These are phyloP conservation scores for Aureobasidium sp. DNA, from an alignment of 2,329 filamentous ascomycete species.

Conservation along the genomic window DNA sequence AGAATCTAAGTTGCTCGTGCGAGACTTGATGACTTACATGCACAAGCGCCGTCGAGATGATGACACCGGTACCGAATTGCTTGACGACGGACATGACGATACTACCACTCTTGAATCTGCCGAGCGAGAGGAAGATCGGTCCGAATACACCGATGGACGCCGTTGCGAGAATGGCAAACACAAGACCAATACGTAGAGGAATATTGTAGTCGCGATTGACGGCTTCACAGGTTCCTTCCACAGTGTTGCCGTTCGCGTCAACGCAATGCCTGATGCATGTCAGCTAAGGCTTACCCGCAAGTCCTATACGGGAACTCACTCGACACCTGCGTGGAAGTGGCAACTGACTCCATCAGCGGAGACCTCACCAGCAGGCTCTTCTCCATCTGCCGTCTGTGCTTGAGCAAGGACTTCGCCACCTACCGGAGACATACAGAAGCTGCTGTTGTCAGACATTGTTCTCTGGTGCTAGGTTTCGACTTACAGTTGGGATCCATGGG, in stretches of 20 bases:
- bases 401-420: conserved; percentile 54
- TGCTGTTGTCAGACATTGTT: conserved; percentile 23
- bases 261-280: conserved; percentile 47
- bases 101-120: conserved; percentile 40
- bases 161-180: conserved; percentile 64
- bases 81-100: conserved; percentile 56
- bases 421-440: conserved; percentile 52
- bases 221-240: conserved; percentile 36
- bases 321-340: conserved; percentile 67
- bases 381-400: conserved; percentile 25
- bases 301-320: conserved; percentile 42
- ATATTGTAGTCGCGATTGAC: conserved; percentile 56
- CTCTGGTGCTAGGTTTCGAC: conserved; percentile 17
- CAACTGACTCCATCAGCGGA: conserved; percentile 38
- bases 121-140: conserved; percentile 55
- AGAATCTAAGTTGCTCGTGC: not conserved
- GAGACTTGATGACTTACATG: conserved; percentile 40
- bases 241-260: conserved; percentile 31
- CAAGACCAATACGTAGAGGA: conserved; percentile 57
- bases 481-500: conserved; percentile 51
- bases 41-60: conserved; percentile 63
- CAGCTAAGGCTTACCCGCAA: conserved; percentile 14
- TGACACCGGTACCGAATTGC: conserved; percentile 64
- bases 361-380: conserved; percentile 18
- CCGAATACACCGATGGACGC: conserved; percentile 60